These are phyloP conservation scores for Podospora pseudopauciseta DNA, from an alignment of 495 filamentous ascomycete species.

Conservation along the genomic window DNA sequence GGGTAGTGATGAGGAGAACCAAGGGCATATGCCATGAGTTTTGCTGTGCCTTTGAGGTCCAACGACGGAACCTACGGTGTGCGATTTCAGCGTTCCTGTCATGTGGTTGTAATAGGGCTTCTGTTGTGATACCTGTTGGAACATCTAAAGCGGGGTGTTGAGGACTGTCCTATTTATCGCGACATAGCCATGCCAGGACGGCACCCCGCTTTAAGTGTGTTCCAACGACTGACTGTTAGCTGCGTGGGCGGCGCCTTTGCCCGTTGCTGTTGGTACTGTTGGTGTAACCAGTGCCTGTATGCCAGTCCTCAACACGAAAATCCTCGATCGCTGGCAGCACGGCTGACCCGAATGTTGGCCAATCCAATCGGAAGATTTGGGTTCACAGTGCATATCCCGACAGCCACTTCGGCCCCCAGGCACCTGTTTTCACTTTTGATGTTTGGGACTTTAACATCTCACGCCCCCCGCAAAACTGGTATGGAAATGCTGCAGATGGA, in stretches of 20 bases:
- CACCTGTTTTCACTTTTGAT: background rate
- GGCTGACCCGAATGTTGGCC: background rate
- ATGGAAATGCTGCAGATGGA: background rate
- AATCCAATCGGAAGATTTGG: slow-evolving; percentile 30
- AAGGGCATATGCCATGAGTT: slow-evolving; percentile 9
- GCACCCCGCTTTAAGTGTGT: background rate
- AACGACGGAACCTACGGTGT: background rate
- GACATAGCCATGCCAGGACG: background rate
- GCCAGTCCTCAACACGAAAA: background rate
- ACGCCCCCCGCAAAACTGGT: background rate
- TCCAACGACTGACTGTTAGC: background rate
- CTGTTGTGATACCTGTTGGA: background rate
- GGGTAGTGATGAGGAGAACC: slow-evolving; percentile 4
- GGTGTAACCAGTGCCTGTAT: background rate
- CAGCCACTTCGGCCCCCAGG: slow-evolving; percentile 24
- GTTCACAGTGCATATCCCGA: slow-evolving; percentile 3
- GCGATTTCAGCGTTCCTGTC: background rate
- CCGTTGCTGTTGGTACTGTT: background rate
- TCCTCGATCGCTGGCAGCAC: background rate
- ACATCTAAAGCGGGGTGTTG: background rate
- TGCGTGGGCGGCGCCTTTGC: background rate
- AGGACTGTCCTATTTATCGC: background rate
- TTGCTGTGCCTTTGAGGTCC: background rate
- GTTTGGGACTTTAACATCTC: background rate
- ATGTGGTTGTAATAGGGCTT: background rate